Base-by-base conservation (phyloP, 2,329 filamentous ascomycete species). In the Colletotrichum viniferum region DNA sequence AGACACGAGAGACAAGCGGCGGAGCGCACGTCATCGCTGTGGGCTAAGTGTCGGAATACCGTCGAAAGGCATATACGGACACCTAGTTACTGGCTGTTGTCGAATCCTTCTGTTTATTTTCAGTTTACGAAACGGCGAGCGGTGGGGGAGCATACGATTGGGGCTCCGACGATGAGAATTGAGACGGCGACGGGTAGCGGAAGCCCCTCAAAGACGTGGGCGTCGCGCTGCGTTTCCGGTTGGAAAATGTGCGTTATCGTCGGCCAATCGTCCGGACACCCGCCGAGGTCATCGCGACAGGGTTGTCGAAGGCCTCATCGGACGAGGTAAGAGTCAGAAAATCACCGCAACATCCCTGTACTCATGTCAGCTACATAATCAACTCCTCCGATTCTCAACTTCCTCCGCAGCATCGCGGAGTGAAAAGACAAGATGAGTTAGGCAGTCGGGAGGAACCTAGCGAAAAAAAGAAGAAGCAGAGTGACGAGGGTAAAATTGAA, bases 61-160 rank as follows among this genome's bases (percentile, higher is more conserved):
- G 69, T 67, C 69, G 38, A 73, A 75, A 58, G 32, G 69, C 69
- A 75, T 63, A 75, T 71, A 73, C 73, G 73, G 32, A 68, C 34
- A 26, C 13, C 43, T 18, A 32, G 16, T 56, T 48, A 75, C 62
- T 75, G 73, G 73, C 30, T 68, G 24, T 58, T 63, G 21, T 48
- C 38, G 69, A 13, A 34, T 52, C 43, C 62, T 28, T 43, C 14
- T 14, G 63, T 30, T 52, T 75, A 75, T 73, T 67, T 75, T 30
- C 30, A 55, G 63, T 28, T 55, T 28, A 32, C 43, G 28, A 73
- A 68, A 61, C 62, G 62, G 24, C 30, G 14, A 52, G 43, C 32
- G 32, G 32, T 32, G 61, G 68, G n/a, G 56, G 43, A 52, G 58
- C 18, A 34, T n/a, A 48, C 58, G 34, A 68, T 43, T 61, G 58